A percentile compares a stretch with the other conserved stretches of the same genome.
Conservation (phyloP, 164 flowering plant genomes). For the Euptelea pleiosperma region DNA sequence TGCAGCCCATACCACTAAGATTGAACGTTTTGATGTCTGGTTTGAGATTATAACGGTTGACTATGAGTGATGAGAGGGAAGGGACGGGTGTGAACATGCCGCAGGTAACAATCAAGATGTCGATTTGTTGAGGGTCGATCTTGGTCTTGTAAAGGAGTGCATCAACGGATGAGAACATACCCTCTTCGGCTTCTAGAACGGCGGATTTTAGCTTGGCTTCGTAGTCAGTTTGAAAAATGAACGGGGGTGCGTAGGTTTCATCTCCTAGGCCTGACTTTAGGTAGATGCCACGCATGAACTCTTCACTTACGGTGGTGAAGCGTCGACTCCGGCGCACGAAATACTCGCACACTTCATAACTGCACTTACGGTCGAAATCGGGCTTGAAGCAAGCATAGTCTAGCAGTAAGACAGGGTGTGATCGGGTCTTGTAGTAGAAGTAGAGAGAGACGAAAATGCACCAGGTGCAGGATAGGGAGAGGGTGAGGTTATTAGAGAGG, state of each 20-base stretch:
- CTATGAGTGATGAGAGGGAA: slow-evolving; percentile 42
- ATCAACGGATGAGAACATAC: slow-evolving; percentile 42
- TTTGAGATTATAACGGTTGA: slow-evolving; percentile 37
- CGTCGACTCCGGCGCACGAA: slow-evolving; percentile 29
- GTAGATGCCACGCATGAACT: slow-evolving; percentile 51
- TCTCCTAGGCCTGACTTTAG: slow-evolving; percentile 56
- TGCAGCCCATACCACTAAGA: slow-evolving; percentile 65
- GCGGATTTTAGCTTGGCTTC: slow-evolving; percentile 31
- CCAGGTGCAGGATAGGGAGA: slow-evolving; percentile 22
- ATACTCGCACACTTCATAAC: slow-evolving; percentile 27
- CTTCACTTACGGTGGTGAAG: slow-evolving; percentile 19
- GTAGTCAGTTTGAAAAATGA: slow-evolving; percentile 33
- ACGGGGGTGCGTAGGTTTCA: slow-evolving; percentile 56
- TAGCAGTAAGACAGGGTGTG: slow-evolving; percentile 34
- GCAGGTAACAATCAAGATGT: slow-evolving; percentile 39
- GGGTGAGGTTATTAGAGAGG: slow-evolving; percentile 17
- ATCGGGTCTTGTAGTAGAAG: slow-evolving; percentile 21
- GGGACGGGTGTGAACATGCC: slow-evolving; percentile 49
- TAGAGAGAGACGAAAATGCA: slow-evolving; percentile 16
- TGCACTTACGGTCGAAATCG: slow-evolving; percentile 31
- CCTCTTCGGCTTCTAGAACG: slow-evolving; percentile 48
- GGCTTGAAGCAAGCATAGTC: slow-evolving; percentile 54
- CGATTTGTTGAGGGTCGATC: slow-evolving; percentile 27
- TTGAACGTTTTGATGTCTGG: slow-evolving; percentile 44
- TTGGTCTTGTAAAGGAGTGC: slow-evolving; percentile 31